Evolutionary conservation across 2,329 filamentous ascomycete genomes (phyloP), one percentile per base, ranked within the genome.

Genomic region (Scytalidium lignicola): DNA sequence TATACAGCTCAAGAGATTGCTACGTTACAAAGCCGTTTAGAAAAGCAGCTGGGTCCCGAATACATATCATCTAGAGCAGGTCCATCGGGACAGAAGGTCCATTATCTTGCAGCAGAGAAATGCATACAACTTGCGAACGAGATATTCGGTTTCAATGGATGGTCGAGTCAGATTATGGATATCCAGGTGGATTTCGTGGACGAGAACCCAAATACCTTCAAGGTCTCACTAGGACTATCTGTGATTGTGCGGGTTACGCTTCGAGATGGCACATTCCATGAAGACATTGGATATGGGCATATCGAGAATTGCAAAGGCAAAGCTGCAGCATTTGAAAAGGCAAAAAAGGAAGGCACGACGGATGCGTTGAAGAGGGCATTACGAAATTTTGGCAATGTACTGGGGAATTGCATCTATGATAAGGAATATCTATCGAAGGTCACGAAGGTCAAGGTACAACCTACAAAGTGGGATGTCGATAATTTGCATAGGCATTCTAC

Each of bases 321-420:
- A 71, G 92, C 91, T 2, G 86, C 88, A 46, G 93, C 92, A 0
- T 99, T 97, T 62, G 93, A 99, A 67, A 99, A 99, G 70, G 91
- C 93, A 1, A 99, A 97, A 74, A 99, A 99, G 67, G 91, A 97
- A 72, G 95, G 90, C 7, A 95, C 90, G 2, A 97, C 95, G 9
- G 93, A 99, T 70, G 93, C 84, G 1, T 66, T 99, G 64, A 99
- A 99, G 70, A 80, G 93, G 57, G 83, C 93, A 1, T 66, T 99
- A 61, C 80, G 92, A 51, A 96, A 84, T 55, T 99, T 99, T 68
- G 93, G 93, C 51, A 97, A 97, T 61, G 86, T 97, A 15, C 75
- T 99, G 48, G 93, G 93, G n/a, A 99, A 97, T 65, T 99, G 93
- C 73, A 84, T 99, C 51, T 97, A 99, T 69, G 93, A 99, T 71